Evolutionary conservation across 176 grass and related monocot species (phyloP).

Genomic region (Canna indica): DNA sequence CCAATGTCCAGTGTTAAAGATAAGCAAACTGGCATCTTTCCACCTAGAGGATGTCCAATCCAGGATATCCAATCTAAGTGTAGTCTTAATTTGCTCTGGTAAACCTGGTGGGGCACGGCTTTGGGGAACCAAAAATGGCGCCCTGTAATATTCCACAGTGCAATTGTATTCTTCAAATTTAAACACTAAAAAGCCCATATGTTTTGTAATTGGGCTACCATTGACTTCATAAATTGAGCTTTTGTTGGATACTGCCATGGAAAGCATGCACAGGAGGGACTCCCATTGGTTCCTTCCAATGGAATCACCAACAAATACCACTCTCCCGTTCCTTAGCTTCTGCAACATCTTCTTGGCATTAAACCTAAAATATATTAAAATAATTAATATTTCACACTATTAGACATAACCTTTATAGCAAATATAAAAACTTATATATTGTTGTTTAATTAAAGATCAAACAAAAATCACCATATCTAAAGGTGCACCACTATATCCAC

Average conservation of each 20-base stretch:
- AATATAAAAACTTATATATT: neutral
- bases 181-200: constrained; percentile 54
- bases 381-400: neutral
- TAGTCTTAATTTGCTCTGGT: neutral
- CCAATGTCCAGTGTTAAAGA: constrained; percentile 66
- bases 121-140: constrained; percentile 43
- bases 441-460: neutral
- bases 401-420: neutral
- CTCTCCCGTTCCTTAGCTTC: constrained; percentile 44
- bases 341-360: constrained; percentile 57
- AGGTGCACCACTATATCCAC: neutral
- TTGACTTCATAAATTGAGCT: constrained; percentile 79
- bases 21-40: constrained; percentile 48
- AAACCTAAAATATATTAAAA: constrained; percentile 30
- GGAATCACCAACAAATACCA: constrained; percentile 80
- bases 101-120: constrained; percentile 23
- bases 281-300: constrained; percentile 97
- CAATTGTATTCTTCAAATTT: constrained; percentile 37
- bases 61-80: constrained; percentile 29
- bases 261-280: constrained; percentile 83
- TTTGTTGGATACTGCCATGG: constrained; percentile 40
- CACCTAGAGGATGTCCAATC: constrained; percentile 22
- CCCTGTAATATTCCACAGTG: constrained; percentile 57
- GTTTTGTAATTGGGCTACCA: constrained; percentile 81
- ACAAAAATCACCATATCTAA: neutral